Base-by-base conservation (phyloP, 768 basidiomycete genomes). In the Lentinus tigrinus region DNA sequence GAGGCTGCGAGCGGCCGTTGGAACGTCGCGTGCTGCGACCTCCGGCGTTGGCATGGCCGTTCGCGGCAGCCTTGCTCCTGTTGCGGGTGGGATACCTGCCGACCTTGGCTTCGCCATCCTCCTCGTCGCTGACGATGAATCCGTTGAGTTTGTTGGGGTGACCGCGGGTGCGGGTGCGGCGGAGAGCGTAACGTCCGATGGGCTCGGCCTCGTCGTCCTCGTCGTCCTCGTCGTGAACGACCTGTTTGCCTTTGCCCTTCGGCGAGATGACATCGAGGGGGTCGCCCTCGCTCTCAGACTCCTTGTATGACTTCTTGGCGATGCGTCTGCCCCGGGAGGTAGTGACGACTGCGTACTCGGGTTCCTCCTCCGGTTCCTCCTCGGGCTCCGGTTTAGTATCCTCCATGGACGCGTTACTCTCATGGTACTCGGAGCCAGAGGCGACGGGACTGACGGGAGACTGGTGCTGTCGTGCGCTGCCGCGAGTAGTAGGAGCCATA, bases 81-180 rank as follows among this genome's bases (percentile, higher is more conserved):
- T 65, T 76, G 8, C 83, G 78, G 10, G 73, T 79, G 14, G 65
- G 43, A 59, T 79, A 76, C 8, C 79, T 72, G 8, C 60, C 62
- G 8, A 39, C 55, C 31, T 55, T 57, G 2, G 56, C 38, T 21
- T 59, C 60, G 17, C 57, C 61, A 31, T 64, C 64, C 24, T 76
- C 76, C 16, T 81, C 81, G 19, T 81, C 82, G 61, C 70, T 72
- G 47, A 80, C 79, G 26, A 70, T 72, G 51, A 74, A 74, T 2
- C 71, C 74, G 2, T 65, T 69, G 0, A 75, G 57, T 31, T 65
- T 70, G 52, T 47, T 57, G 10, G 59, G 26, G 47, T 14, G 52
- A 24, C 44, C 50, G 47, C 47, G 62, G 46, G 37, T 62, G 47
- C 39, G 49, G 47, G 44, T 54, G 24, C 59, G 54, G 0, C 62